Evolutionary conservation across 768 basidiomycete species (phyloP), one percentile per base, ranked within the genome.

Genomic region (Brasilioporus rufonigricans): DNA sequence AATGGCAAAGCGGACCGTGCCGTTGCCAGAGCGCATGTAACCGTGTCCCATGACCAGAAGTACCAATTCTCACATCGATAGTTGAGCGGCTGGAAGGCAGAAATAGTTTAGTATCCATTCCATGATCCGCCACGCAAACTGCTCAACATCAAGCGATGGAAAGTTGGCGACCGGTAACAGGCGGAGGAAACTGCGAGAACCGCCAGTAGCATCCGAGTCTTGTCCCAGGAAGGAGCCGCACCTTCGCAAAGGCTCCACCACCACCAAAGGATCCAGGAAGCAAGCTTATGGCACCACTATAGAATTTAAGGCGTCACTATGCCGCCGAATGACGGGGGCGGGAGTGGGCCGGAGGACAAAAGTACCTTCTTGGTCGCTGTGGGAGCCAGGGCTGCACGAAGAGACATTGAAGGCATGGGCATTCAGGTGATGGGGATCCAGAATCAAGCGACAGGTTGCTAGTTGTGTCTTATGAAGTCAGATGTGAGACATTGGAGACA

Each of bases 251-350:
- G 27, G 18, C 14, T 40, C 39, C 18, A 29, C 27, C 29, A 31
- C 18, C 9, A 23, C n/a, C 21, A 64, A 46, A 44, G 58, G 26
- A 53, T 32, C 27, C 36, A 35, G 5, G 47, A 26, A 47, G 48
- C 48, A 2, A 40, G 32, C 26, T 48, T 31, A 53, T 24, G 44
- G 24, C 24, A 43, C 26, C 12, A 35, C 53, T 50, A n/a, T 43
- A 51, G 32, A 69, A 56, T 64, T 68, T 58, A 66, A 71, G 29
- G 61, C 16, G 45, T 62, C 50, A 21, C 64, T 41, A 61, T 53
- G 41, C 50, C 41, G 38, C 44, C 32, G 19, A 27, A 21, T 3
- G 31, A 40, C 35, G 29, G 39, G 46, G 18, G 18, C n/a, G 32
- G 12, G 48, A 45, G 47, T 3, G 35, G 21, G 26, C 38, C n/a